These are phyloP conservation scores for Datura wrightii DNA, from an alignment of 257 asterid genomes.

Conservation along the genomic window DNA sequence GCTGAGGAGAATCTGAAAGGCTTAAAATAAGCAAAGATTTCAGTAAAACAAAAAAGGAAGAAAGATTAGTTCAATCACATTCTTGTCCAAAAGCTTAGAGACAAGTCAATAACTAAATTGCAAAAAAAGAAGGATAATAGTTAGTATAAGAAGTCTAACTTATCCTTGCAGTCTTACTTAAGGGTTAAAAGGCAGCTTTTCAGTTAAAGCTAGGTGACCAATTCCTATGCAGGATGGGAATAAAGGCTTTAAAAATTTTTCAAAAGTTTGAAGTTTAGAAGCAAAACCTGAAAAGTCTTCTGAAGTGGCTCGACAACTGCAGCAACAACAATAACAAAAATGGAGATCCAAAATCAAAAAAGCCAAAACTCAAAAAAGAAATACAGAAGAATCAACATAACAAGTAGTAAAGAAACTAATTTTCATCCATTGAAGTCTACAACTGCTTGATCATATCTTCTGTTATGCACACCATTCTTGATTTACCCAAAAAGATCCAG, in stretches of 20 bases:
- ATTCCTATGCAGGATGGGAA: neutral
- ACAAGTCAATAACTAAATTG: neutral
- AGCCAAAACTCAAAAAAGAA: too few species aligned
- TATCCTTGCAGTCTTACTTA: neutral
- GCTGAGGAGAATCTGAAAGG: slow-evolving; percentile 16
- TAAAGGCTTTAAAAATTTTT: neutral
- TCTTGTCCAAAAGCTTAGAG: slow-evolving; percentile 9
- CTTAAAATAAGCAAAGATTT: neutral
- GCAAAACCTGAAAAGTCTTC: too few species aligned
- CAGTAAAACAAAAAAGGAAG: neutral
- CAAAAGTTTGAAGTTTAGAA: too few species aligned
- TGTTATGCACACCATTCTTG: too few species aligned
- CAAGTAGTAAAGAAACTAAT: too few species aligned
- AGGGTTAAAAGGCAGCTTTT: neutral
- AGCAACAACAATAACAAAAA: too few species aligned
- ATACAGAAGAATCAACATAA: too few species aligned
- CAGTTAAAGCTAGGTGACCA: neutral
- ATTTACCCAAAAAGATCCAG: too few species aligned
- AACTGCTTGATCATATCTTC: too few species aligned
- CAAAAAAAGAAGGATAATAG: neutral
- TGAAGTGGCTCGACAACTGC: too few species aligned
- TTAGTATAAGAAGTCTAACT: neutral
- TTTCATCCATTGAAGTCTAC: too few species aligned
- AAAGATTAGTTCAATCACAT: neutral
- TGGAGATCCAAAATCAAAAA: too few species aligned